phyloP scores from a whole-genome alignment of 495 filamentous ascomycete species.

The Aspergillus funiculosus region DNA sequence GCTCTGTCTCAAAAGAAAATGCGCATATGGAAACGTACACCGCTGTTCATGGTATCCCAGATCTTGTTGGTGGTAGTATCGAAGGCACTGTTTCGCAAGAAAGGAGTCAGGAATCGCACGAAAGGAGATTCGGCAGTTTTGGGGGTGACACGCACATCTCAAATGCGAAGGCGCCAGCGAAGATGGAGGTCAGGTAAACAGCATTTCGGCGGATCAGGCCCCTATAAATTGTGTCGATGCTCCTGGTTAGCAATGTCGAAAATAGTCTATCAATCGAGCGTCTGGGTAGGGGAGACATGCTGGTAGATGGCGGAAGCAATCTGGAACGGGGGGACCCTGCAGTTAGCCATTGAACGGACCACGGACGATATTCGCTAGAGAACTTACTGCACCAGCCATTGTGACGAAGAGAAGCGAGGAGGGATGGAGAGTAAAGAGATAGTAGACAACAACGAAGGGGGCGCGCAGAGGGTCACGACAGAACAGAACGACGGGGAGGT shows the following conservation, averaged over 20 bases:
- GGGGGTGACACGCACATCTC: slow-evolving; percentile 66
- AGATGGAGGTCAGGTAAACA: slow-evolving; percentile 79
- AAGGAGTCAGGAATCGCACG: slow-evolving; percentile 9
- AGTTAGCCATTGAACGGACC: slow-evolving; percentile 31
- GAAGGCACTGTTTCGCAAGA: slow-evolving; percentile 57
- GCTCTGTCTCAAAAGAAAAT: slow-evolving; percentile 1
- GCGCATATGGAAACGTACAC: slow-evolving; percentile 56
- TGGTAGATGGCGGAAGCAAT: slow-evolving; percentile 67
- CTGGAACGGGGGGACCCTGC: slow-evolving; percentile 32
- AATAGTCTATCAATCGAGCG: slow-evolving; percentile 9
- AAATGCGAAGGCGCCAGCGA: slow-evolving; percentile 81
- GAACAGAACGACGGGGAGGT: slow-evolving; percentile 12
- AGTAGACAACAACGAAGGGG: too few species aligned
- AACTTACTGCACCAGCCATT: slow-evolving; percentile 51
- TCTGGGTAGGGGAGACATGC: slow-evolving; percentile 52
- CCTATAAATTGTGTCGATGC: slow-evolving; percentile 44
- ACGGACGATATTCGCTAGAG: background rate
- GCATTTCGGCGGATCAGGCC: slow-evolving; percentile 77
- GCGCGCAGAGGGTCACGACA: slow-evolving; percentile 21
- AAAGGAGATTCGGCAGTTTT: background rate
- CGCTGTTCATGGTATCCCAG: slow-evolving; percentile 85
- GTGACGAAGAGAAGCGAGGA: slow-evolving; percentile 27
- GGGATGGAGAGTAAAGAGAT: slow-evolving; percentile 12
- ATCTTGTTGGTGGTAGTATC: slow-evolving; percentile 69
- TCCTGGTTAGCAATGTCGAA: slow-evolving; percentile 14